Conservation (phyloP, 306 rosid genomes). For the Inga oerstediana region DNA sequence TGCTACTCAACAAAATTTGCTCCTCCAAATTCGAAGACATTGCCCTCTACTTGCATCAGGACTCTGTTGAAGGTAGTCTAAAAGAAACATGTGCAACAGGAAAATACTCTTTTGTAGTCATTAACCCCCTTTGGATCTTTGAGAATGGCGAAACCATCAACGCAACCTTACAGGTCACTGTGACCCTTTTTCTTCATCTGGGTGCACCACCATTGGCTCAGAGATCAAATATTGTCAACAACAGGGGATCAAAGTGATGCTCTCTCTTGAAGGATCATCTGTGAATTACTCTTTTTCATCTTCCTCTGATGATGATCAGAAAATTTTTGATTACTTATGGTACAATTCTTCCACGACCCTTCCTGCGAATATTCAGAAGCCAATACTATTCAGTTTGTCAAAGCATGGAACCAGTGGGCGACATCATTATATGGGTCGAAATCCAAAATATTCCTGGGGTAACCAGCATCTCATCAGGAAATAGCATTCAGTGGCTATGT, state of each 20-base stretch:
- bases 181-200: background rate
- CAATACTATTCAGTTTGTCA: too few relatives aligned
- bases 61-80: slow-evolving; percentile 7
- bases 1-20: background rate
- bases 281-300: too few relatives aligned
- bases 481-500: slow-evolving; percentile 42
- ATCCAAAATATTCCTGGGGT: slow-evolving; percentile 47
- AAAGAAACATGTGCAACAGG: slow-evolving; percentile 32
- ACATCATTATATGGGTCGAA: background rate
- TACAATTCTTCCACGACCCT: too few relatives aligned
- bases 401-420: too few relatives aligned
- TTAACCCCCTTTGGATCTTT: background rate
- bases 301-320: too few relatives aligned
- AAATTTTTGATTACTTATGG: too few relatives aligned
- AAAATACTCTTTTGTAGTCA: slow-evolving; percentile 9
- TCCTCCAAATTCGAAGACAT: slow-evolving; percentile 4
- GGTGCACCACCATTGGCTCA: background rate
- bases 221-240: slow-evolving; percentile 26
- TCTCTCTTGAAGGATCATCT: background rate
- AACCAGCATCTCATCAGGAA: slow-evolving; percentile 34
- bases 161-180: slow-evolving; percentile 25
- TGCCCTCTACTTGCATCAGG: slow-evolving; percentile 35
- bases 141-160: background rate
- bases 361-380: too few relatives aligned
- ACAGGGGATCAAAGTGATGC: slow-evolving; percentile 36